phyloP scores from a whole-genome alignment of 805 yeast species.

The Cyberlindnera xylosilytica region DNA sequence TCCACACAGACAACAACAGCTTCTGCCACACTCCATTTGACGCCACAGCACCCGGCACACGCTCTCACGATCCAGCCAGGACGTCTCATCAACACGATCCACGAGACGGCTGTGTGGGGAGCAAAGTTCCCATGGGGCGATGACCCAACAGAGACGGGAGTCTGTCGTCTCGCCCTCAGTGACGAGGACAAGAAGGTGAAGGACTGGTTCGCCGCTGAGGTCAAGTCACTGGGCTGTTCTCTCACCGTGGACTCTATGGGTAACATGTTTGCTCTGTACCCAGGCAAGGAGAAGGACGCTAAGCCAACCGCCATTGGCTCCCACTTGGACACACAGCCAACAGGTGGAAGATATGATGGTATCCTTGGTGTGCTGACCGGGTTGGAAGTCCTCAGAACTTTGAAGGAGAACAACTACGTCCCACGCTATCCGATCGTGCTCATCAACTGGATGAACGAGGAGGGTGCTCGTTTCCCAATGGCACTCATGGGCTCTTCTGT shows the following conservation, averaged over 20 bases:
- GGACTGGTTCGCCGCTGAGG: constrained; percentile 61
- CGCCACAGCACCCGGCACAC: constrained; percentile 13
- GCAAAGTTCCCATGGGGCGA: constrained; percentile 62
- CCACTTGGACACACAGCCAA: constrained; percentile 75
- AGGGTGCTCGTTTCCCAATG: constrained; percentile 75
- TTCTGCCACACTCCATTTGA: constrained; percentile 6
- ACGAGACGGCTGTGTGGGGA: constrained; percentile 60
- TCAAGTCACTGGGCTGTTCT: constrained; percentile 50
- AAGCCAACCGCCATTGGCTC: constrained; percentile 69
- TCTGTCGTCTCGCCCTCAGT: constrained; percentile 59
- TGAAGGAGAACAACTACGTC: constrained; percentile 52
- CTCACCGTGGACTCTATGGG: constrained; percentile 64
- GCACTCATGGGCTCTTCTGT: constrained; percentile 65
- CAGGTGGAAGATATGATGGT: constrained; percentile 77
- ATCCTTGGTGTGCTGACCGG: constrained; percentile 67
- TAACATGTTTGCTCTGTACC: constrained; percentile 62
- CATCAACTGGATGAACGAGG: constrained; percentile 74
- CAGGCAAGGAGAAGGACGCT: constrained; percentile 46
- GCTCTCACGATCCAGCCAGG: constrained; percentile 31
- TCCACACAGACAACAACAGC: constrained; percentile 3
- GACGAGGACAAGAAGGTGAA: constrained; percentile 62
- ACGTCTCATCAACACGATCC: constrained; percentile 55
- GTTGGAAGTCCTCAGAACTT: constrained; percentile 61
- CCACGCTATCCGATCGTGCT: constrained; percentile 69
- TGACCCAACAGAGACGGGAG: constrained; percentile 55